These are phyloP conservation scores for Saccharomycopsis javanensis DNA, from an alignment of 805 yeast species.

Conservation along the genomic window DNA sequence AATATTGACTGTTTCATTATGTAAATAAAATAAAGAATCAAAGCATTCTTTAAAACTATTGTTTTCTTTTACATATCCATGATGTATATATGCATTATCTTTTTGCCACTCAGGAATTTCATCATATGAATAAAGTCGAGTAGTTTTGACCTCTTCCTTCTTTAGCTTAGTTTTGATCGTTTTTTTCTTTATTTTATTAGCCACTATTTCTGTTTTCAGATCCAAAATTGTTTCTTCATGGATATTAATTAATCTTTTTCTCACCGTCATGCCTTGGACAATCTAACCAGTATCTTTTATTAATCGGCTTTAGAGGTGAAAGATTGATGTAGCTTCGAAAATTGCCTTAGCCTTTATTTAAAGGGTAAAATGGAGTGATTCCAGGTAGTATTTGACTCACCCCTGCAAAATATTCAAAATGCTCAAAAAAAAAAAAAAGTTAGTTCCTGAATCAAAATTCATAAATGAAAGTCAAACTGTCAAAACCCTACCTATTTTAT, in stretches of 20 bases:
- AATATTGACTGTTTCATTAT: slow-evolving; percentile 66
- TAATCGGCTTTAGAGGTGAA: too few species aligned
- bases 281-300: background rate
- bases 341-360: too few species aligned
- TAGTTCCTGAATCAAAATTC: too few species aligned
- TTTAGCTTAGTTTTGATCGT: background rate
- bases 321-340: background rate
- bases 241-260: background rate
- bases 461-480: too few species aligned
- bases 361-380: too few species aligned
- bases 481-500: too few species aligned
- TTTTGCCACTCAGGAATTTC: slow-evolving; percentile 65
- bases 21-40: slow-evolving; percentile 42
- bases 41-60: slow-evolving; percentile 37
- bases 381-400: too few species aligned
- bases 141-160: background rate
- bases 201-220: background rate
- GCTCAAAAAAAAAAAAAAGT: too few species aligned
- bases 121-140: slow-evolving; percentile 30
- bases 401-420: too few species aligned
- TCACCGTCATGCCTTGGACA: background rate
- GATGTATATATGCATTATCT: slow-evolving; percentile 56
- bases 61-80: slow-evolving; percentile 57
- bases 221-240: background rate
- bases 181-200: background rate